phyloP scores from a whole-genome alignment of 495 filamentous ascomycete species.

The Evansstolkia leycettana region DNA sequence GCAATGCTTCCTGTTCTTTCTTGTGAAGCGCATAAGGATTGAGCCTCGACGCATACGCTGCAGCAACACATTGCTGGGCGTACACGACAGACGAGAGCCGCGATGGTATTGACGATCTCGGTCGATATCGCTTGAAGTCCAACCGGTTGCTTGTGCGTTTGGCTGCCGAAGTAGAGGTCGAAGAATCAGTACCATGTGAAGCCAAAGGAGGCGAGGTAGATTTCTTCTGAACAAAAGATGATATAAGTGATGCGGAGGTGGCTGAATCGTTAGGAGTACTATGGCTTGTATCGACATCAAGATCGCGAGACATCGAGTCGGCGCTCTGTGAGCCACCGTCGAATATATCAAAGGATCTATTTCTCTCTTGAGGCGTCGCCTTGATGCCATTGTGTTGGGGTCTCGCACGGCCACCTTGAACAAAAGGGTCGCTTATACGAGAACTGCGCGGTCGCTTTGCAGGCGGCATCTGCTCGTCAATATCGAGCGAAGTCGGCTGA shows the following conservation, averaged over 20 bases:
- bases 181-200: conserved; percentile 8
- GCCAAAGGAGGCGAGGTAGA: conserved; percentile 21
- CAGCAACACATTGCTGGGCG: conserved; percentile 75
- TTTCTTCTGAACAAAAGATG: conserved; percentile 12
- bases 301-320: conserved; percentile 5
- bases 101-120: conserved; percentile 71
- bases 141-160: conserved; percentile 10
- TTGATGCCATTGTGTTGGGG: too few species aligned
- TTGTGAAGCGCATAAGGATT: conserved; percentile 80
- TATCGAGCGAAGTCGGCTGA: too few species aligned
- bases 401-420: too few species aligned
- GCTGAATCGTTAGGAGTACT: conserved; percentile 18
- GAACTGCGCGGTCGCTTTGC: too few species aligned
- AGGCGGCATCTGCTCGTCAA: too few species aligned
- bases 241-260: conserved; percentile 17
- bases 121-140: conserved; percentile 28
- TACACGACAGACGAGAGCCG: conserved; percentile 61
- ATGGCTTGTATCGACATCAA: conserved; percentile 10
- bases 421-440: too few species aligned
- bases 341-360: too few species aligned
- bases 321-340: conserved; percentile 5
- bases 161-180: conserved; percentile 5
- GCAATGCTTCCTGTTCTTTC: conserved; percentile 71
- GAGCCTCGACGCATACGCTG: conserved; percentile 78
- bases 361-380: too few species aligned